Conservation (phyloP, 306 rosid species). For the Acacia confusa region DNA sequence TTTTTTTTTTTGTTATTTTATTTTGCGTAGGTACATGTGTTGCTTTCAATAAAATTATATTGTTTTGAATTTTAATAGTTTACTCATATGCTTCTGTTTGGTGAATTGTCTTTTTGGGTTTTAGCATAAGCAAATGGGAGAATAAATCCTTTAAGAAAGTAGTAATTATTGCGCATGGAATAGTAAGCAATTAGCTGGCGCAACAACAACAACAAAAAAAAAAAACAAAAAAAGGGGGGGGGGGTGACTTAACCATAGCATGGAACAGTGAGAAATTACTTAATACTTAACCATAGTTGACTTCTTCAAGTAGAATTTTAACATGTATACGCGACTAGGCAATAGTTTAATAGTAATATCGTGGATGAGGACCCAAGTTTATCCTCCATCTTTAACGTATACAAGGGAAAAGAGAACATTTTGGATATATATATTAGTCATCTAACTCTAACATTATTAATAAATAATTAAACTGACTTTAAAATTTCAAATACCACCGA, state of each 20-base stretch:
- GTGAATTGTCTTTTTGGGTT: neutral
- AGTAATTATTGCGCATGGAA: neutral
- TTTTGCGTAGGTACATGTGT: conserved; percentile 2
- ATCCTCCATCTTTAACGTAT: neutral
- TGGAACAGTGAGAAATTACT: neutral
- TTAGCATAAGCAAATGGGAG: neutral
- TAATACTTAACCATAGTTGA: neutral
- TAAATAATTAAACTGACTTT: no score
- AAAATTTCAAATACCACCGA: no score
- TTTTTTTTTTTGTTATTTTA: neutral
- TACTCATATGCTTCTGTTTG: neutral
- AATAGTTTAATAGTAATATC: neutral
- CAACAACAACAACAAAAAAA: no score
- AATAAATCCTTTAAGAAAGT: neutral
- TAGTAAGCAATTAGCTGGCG: neutral
- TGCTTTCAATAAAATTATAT: neutral
- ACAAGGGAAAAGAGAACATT: neutral
- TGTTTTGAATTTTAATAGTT: neutral
- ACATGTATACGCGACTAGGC: neutral
- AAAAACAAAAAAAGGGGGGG: no score
- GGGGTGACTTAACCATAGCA: no score
- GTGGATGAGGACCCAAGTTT: neutral
- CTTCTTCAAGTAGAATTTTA: neutral
- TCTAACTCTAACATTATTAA: no score
- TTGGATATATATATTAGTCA: no score